Evolutionary conservation across 2,329 filamentous ascomycete genomes (phyloP).

Genomic region (Macrophomina tecta): DNA sequence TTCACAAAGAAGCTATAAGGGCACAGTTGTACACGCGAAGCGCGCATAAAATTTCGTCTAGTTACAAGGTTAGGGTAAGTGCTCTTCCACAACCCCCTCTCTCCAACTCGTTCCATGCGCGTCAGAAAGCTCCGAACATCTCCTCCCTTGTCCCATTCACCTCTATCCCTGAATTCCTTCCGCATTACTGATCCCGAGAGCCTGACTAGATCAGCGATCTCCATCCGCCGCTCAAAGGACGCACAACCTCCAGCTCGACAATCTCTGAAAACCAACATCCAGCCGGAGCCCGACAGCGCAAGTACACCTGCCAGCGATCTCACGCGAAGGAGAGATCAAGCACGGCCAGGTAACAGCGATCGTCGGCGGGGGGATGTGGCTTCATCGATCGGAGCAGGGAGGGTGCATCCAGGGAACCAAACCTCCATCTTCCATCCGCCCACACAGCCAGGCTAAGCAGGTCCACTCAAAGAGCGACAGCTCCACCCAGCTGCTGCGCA

Average conservation of each 20-base stretch:
- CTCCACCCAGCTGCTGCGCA: constrained; percentile 5
- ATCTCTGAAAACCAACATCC: constrained; percentile 1
- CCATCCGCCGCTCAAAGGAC: not conserved
- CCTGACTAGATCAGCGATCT: not conserved
- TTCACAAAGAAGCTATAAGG: not conserved
- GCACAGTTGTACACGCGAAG: not conserved
- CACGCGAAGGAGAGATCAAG: not conserved
- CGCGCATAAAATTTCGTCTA: not conserved
- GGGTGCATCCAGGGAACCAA: not conserved
- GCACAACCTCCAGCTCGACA: constrained; percentile 19
- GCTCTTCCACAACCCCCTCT: not conserved
- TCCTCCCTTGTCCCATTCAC: not conserved
- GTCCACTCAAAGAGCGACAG: constrained; percentile 18
- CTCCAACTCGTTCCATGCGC: not conserved
- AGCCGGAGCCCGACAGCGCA: constrained; percentile 18
- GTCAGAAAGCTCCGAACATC: not conserved
- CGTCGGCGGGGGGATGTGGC: constrained; percentile 7
- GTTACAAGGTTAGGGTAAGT: constrained; percentile 4
- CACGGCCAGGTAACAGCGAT: constrained; percentile 16
- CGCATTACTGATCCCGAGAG: not conserved
- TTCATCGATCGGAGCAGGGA: constrained; percentile 17
- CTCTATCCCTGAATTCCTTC: not conserved
- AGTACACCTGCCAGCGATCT: constrained; percentile 21
- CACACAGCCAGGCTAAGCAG: constrained; percentile 4
- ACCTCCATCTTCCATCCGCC: constrained; percentile 19